Percentiles rank a stretch among this genome's conserved stretches.
Evolutionary conservation across 768 basidiomycete genomes (phyloP).

Genomic region (Megacollybia marginata): DNA sequence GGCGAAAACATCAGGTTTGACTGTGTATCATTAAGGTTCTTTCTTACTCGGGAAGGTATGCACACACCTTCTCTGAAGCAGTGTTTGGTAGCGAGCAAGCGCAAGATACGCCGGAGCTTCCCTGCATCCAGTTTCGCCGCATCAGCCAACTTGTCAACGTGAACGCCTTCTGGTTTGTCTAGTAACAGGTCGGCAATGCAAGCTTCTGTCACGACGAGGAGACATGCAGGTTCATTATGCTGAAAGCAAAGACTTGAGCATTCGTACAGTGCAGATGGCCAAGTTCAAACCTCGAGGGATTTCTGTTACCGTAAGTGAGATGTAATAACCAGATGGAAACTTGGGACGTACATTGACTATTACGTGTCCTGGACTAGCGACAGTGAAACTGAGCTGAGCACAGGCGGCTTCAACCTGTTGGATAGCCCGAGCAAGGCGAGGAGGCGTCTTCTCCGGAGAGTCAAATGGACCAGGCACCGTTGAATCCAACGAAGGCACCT

Average conservation of each 20-base stretch:
- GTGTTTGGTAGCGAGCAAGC: conserved; percentile 31
- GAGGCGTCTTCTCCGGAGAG: conserved; percentile 11
- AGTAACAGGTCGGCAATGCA: conserved; percentile 32
- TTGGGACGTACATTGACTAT: conserved; percentile 13
- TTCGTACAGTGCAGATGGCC: background rate
- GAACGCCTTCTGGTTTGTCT: conserved; percentile 27
- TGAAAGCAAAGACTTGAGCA: conserved; percentile 2
- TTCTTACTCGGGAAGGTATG: background rate
- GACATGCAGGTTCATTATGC: conserved; percentile 24
- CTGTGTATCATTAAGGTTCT: conserved; percentile 9
- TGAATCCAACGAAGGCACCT: conserved; percentile 27
- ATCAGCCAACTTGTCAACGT: conserved; percentile 23
- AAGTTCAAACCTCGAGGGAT: conserved; percentile 6
- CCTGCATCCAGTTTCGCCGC: conserved; percentile 23
- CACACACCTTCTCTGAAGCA: conserved; percentile 30
- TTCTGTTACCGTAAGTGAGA: background rate
- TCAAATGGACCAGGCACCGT: conserved; percentile 27
- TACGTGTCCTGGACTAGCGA: no score
- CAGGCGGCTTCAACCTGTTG: no score
- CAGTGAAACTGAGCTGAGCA: no score
- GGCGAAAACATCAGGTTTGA: conserved; percentile 28
- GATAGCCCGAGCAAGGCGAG: conserved; percentile 19
- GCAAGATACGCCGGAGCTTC: conserved; percentile 32
- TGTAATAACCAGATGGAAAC: background rate
- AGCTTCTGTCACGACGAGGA: conserved; percentile 26